A percentile compares a stretch with the other conserved stretches of the same genome.
phyloP scores from a whole-genome alignment of 225 moss, liverwort and hornwort species.

The Thuidium tamariscinum region DNA sequence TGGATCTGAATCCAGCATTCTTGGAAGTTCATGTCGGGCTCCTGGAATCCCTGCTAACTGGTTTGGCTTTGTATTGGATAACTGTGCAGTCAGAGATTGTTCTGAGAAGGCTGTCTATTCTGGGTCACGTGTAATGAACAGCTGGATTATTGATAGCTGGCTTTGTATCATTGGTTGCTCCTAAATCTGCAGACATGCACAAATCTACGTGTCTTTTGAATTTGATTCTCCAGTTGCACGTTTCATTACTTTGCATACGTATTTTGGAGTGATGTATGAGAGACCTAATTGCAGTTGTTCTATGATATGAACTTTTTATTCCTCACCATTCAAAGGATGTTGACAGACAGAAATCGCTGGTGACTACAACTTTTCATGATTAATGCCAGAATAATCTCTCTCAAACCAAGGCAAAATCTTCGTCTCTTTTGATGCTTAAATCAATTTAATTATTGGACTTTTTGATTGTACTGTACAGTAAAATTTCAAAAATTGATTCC shows the following conservation, averaged over 20 bases:
- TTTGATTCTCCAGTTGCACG: neutral
- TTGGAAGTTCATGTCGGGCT: neutral
- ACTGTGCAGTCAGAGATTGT: neutral
- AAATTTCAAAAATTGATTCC: neutral
- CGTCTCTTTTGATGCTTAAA: neutral
- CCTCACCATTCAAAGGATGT: neutral
- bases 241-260: neutral
- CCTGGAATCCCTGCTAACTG: neutral
- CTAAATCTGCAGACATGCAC: neutral
- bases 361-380: neutral
- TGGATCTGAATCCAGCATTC: neutral
- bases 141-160: neutral
- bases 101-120: neutral
- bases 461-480: no score
- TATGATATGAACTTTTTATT: neutral
- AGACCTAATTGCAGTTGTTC: neutral
- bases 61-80: neutral
- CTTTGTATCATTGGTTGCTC: neutral
- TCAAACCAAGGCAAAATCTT: neutral
- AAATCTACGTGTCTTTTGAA: neutral
- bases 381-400: neutral
- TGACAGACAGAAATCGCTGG: neutral
- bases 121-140: neutral
- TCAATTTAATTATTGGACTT: neutral
- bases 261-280: neutral